phyloP scores from a whole-genome alignment of 441 rosid genomes.

The Geranium incanum region DNA sequence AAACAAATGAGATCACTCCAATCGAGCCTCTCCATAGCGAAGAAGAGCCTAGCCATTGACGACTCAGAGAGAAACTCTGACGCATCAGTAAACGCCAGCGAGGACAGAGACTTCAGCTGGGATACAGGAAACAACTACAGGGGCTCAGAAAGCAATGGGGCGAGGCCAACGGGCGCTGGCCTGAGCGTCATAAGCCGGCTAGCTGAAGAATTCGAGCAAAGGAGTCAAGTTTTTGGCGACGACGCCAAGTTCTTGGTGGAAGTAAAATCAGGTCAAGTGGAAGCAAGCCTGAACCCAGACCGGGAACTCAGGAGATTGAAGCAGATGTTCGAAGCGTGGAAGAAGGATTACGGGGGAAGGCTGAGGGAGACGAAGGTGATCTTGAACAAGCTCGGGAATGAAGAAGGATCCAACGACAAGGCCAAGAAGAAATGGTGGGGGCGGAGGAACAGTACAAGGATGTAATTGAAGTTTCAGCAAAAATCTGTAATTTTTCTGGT shows the following conservation, averaged over 20 bases:
- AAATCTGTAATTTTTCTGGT: not conserved
- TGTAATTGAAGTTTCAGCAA: constrained; percentile 14
- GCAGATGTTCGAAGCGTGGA: constrained; percentile 96
- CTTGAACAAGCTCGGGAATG: constrained; percentile 76
- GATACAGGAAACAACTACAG: constrained; percentile 53
- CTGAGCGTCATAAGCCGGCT: constrained; percentile 80
- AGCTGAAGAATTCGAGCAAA: constrained; percentile 94
- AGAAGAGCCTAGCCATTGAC: constrained; percentile 84
- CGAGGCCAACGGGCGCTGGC: constrained; percentile 74
- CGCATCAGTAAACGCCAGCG: constrained; percentile 77
- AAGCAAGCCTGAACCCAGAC: constrained; percentile 87
- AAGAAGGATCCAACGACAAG: constrained; percentile 53
- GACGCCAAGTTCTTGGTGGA: constrained; percentile 96
- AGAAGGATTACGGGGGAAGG: constrained; percentile 81
- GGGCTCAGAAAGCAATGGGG: constrained; percentile 60
- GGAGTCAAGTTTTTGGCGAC: constrained; percentile 91
- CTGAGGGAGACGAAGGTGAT: constrained; percentile 80
- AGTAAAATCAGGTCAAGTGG: constrained; percentile 93
- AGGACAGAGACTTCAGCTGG: constrained; percentile 58
- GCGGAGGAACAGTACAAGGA: constrained; percentile 83
- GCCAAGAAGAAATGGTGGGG: constrained; percentile 96
- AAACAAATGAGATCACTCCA: constrained; percentile 97
- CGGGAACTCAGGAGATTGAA: constrained; percentile 78
- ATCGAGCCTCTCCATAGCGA: constrained; percentile 93
- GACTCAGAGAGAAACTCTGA: constrained; percentile 83